A percentile compares a stretch with the other conserved stretches of the same genome.
phyloP scores from a whole-genome alignment of 768 basidiomycete species.

The Macrolepiota albuminosa region DNA sequence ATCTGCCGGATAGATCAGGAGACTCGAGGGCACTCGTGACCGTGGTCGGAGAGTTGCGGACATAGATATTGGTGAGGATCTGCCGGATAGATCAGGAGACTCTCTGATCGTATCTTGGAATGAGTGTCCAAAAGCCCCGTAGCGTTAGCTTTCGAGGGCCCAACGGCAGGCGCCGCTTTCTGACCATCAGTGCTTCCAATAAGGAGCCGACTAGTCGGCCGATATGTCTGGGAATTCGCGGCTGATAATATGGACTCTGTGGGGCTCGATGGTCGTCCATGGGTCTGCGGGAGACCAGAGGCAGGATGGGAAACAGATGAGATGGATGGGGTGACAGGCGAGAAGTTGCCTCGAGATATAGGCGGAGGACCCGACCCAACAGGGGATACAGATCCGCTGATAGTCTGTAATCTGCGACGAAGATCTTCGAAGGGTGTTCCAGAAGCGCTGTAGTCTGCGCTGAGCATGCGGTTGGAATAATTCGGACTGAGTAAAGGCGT shows the following conservation, averaged over 20 bases:
- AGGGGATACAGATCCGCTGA: conserved; percentile 70
- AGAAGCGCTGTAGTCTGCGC: conserved; percentile 37
- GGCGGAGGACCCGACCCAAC: conserved; percentile 40
- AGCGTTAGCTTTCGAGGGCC: conserved; percentile 79
- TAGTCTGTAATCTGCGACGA: conserved; percentile 66
- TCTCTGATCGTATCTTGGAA: conserved; percentile 60
- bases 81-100: conserved; percentile 69
- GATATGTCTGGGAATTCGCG: conserved; percentile 57
- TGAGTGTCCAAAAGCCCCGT: conserved; percentile 79
- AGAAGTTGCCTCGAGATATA: conserved; percentile 32
- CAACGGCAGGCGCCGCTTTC: conserved; percentile 88
- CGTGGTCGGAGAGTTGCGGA: conserved; percentile 50
- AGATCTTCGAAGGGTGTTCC: conserved; percentile 75
- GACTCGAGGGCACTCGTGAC: no score
- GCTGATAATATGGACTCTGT: conserved; percentile 79
- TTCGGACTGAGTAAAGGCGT: conserved; percentile 48
- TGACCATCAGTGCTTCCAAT: conserved; percentile 70
- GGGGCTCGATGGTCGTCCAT: conserved; percentile 70
- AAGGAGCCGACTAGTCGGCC: conserved; percentile 57
- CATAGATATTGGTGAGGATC: conserved; percentile 70
- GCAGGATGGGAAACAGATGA: conserved; percentile 22
- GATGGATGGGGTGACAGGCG: conserved; percentile 29
- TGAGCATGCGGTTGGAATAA: conserved; percentile 42
- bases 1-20: conserved; percentile 69
- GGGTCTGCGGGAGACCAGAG: conserved; percentile 22